Base-by-base conservation (phyloP, 192 early-diverging fungal genomes). In the Jimgerdemannia flammicorona region DNA sequence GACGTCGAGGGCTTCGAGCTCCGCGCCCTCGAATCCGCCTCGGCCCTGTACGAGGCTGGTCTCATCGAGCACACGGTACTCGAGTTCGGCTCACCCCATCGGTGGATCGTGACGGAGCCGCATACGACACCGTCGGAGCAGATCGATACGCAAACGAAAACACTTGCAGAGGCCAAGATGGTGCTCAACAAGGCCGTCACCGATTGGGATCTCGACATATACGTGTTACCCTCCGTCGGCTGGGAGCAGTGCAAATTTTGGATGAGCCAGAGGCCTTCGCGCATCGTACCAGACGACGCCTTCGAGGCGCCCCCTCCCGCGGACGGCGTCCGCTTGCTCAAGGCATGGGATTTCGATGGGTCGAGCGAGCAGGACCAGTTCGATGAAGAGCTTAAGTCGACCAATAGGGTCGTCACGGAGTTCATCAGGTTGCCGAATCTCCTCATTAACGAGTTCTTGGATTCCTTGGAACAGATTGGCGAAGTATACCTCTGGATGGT, bases 401-500 rank as follows among this genome's bases (percentile, higher is more conserved):
- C 71, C 40, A 19, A 81, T 17, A 66, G 77, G 4, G 59, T 72
- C 3, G 67, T 81, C 41, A 77, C 80, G 9, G 75, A 76, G 64
- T 81, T 74, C 42, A 64, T 81, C 17, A 72, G 70, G 43, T 49
- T 81, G 29, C 80, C 80, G 3, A 44, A 29, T 20, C 18, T 71
- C n/a, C 43, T 74, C 49, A 43, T 81, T 14, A 73, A 81, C 9
- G n/a, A 63, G 2, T 81, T 76, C 54, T 42, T 81, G 4, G 75
- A 81, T 3, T 29, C 19, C 11, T 68, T 74, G 6, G 70, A 64
- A 42, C 42, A 40, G 7, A 81, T 81, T 75, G 80, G 80, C 41
- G 80, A 81, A 67, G 72, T 81, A 73, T 81, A 81, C 69, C 72
- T 81, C 67, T 81, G 80, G 80, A 73, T 81, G 69, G 76, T 66